Conservation (phyloP, 148 eudicot species). For the Vaccinium darrowii region DNA sequence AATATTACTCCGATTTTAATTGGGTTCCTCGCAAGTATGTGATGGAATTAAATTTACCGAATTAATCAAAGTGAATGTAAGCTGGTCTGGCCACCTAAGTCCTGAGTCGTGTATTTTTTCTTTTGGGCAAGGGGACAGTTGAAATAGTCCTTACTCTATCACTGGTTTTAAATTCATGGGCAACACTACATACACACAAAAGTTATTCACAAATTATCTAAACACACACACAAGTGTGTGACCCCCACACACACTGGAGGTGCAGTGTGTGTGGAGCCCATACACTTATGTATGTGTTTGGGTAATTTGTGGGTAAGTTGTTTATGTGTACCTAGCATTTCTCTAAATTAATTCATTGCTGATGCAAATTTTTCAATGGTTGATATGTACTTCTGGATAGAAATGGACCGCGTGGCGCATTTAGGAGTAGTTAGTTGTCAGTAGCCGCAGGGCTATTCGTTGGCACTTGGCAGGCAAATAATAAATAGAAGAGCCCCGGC, state of each 20-base stretch:
- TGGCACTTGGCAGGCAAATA: neutral
- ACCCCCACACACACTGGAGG: no score
- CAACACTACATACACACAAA: no score
- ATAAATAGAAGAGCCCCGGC: no score
- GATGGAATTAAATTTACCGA: neutral
- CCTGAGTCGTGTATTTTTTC: neutral
- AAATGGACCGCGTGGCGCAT: neutral
- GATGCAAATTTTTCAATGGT: neutral
- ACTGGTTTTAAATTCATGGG: neutral
- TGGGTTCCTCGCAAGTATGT: neutral
- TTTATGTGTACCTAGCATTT: no score
- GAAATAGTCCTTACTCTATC: neutral
- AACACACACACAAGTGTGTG: no score
- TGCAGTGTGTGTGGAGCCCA: no score
- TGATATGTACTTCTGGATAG: neutral
- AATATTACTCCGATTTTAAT: neutral
- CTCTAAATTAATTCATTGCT: no score
- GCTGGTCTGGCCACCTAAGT: no score
- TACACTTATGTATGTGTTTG: no score
- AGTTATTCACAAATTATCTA: no score
- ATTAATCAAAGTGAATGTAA: no score
- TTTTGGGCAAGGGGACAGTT: neutral
- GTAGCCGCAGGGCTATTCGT: neutral
- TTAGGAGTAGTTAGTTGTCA: neutral
- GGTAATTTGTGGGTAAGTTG: no score